Evolutionary conservation across 805 yeast species (phyloP), one percentile per base, ranked within the genome.

Genomic region (Candida ponderosae): DNA sequence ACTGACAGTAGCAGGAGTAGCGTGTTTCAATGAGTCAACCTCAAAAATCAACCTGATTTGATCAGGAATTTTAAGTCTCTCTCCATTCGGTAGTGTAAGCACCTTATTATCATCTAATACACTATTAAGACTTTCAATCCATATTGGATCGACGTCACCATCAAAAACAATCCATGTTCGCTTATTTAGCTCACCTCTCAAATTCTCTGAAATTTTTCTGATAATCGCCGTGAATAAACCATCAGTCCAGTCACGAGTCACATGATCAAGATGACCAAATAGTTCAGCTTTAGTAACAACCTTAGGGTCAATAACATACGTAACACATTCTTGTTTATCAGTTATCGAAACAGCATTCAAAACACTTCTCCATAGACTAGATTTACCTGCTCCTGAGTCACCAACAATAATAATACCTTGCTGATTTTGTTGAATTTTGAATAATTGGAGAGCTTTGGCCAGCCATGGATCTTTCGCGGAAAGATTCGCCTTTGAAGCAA

Each of bases 161-260:
- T 90, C 97, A 52, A 90, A 83, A 0, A 89, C 70, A 40, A 90
- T 70, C 93, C 95, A 88, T 14, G 78, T 68, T 3, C 67, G 56
- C 40, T 71, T 76, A 2, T 60, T 44, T 8, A 54, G 46, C 42
- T 82, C 89, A 1, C 86, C 87, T 32, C 82, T 62, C 14, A 72
- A 45, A 42, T 79, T 79, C 4, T 68, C 71, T 20, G 53, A 54
- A 1, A 81, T 68, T 36, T 63, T 66, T 43, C 97, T 63, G 31
- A 90, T 49, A 7, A 81, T 68, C 9, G 74, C 56, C 0, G 95
- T 84, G 36, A 89, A 70, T 9, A 89, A 51, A 6, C 97, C 97
- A 59, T 90, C 97, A 1, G 72, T 73, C 97, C 97, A 90, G 37
- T 90, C 97, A 23, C 95, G 62, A 0, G 97, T 88, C 0, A 85